phyloP scores from a whole-genome alignment of 306 rosid genomes.

The Dalbergia cochinchinensis region DNA sequence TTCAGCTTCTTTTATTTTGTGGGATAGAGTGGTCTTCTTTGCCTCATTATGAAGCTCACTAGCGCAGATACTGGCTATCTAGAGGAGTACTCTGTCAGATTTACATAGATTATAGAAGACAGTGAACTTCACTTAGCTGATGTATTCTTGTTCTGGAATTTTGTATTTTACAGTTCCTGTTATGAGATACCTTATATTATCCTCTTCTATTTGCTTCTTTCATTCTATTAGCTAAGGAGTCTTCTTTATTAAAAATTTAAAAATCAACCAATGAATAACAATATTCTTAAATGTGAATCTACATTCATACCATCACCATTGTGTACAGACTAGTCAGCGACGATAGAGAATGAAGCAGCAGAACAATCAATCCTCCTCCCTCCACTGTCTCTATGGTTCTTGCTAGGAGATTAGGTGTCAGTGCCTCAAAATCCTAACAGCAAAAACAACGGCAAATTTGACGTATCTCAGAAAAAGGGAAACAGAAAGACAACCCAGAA shows the following conservation, averaged over 20 bases:
- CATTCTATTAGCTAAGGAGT: background rate
- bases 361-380: slow-evolving; percentile 92
- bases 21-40: no score
- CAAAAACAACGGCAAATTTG: slow-evolving; percentile 40
- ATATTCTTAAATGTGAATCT: slow-evolving; percentile 32
- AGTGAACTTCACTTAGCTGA: background rate
- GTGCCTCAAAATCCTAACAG: slow-evolving; percentile 88
- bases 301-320: slow-evolving; percentile 89
- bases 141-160: slow-evolving; percentile 10
- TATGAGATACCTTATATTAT: background rate
- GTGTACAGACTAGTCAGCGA: slow-evolving; percentile 93
- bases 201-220: background rate
- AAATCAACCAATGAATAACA: slow-evolving; percentile 9
- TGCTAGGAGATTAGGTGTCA: slow-evolving; percentile 94
- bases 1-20: no score
- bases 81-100: background rate
- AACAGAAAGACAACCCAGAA: slow-evolving; percentile 15
- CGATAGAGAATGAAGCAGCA: slow-evolving; percentile 79
- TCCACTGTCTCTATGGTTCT: slow-evolving; percentile 97
- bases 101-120: background rate
- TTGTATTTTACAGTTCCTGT: slow-evolving; percentile 16
- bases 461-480: slow-evolving; percentile 1
- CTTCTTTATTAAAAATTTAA: background rate
- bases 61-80: background rate
- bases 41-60: slow-evolving; percentile 5